Base-by-base conservation (phyloP, 192 early-diverging fungal species). In the Paraglomus brasilianum region DNA sequence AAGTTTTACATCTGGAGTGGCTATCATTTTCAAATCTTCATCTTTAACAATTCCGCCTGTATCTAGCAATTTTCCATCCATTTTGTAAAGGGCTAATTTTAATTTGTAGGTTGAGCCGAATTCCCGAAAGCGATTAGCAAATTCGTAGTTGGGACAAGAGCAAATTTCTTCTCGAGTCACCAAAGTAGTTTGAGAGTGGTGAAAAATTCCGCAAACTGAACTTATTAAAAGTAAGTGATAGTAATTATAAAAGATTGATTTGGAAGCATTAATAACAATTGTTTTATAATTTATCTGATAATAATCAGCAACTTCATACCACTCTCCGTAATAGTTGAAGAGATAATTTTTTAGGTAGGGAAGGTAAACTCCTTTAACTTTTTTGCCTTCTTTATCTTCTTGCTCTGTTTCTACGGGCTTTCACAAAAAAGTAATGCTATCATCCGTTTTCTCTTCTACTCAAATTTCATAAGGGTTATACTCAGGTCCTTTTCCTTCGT, bases 301-400 rank as follows among this genome's bases (percentile, higher is more conserved):
- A 41, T 41, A 60, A 40, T 60, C 13, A 6, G 36, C 4, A 41
- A 60, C 24, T 60, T 60, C 58, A 60, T 38, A 60, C 43, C 58
- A 60, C 40, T 60, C 58, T 8, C 58, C 58, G 15, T 60, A 60
- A 13, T 60, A 60, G n/a, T 60, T 60, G 24, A 60, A 60, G 6
- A 60, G 36, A 40, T 60, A 60, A 39, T 60, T 60, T 41, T 60
- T 60, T 2, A 1, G 24, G 43, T 42, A n/a, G 4, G 58, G 2
- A 4, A 60, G 13, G 21, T 42, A 60, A 21, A 5, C 9, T 1
- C 36, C 58, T 60, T 60, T 60, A 10, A n/a, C n/a, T n/a, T n/a
- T n/a, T n/a, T n/a, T n/a, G n/a, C n/a, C n/a, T n/a, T n/a, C n/a
- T n/a, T 4, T 40, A 13, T 15, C 38, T 8, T 42, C 21, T 2